phyloP scores from a whole-genome alignment of 305 asterid genomes.

The Stenogyne calaminthoides region DNA sequence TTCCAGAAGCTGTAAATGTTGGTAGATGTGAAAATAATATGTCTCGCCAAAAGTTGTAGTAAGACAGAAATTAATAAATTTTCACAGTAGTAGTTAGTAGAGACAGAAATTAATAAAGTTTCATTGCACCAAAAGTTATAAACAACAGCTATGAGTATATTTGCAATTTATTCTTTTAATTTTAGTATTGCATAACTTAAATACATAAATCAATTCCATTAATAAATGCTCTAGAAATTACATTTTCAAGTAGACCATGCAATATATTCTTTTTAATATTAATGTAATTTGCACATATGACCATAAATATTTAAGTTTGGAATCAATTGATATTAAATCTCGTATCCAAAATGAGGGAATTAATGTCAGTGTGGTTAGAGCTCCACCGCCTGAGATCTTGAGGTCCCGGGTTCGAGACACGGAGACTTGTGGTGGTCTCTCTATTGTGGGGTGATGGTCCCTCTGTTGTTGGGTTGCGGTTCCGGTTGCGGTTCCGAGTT shows the following conservation, averaged over 20 bases:
- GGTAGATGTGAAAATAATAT: not conserved
- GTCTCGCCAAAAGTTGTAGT: not conserved
- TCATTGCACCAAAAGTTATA: not conserved
- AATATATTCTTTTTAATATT: not conserved
- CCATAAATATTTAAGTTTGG: not conserved
- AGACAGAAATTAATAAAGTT: not conserved
- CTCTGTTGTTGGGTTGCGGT: too few relatives aligned
- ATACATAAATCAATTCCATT: not conserved
- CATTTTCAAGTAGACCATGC: not conserved
- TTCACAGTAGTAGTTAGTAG: not conserved
- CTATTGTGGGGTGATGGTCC: too few relatives aligned
- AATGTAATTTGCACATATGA: not conserved
- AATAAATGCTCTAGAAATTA: not conserved
- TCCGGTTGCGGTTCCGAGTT: too few relatives aligned
- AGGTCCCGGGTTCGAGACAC: too few relatives aligned
- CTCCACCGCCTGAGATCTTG: too few relatives aligned
- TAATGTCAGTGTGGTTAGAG: too few relatives aligned
- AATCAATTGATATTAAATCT: not conserved
- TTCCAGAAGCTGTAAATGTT: not conserved
- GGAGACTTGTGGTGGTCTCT: too few relatives aligned
- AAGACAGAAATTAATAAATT: not conserved
- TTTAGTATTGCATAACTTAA: not conserved
- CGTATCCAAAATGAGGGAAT: not conserved
- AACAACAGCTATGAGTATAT: not conserved
- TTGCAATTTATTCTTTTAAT: not conserved